Base-by-base conservation (phyloP, 306 rosid genomes). In the Neltuma alba region DNA sequence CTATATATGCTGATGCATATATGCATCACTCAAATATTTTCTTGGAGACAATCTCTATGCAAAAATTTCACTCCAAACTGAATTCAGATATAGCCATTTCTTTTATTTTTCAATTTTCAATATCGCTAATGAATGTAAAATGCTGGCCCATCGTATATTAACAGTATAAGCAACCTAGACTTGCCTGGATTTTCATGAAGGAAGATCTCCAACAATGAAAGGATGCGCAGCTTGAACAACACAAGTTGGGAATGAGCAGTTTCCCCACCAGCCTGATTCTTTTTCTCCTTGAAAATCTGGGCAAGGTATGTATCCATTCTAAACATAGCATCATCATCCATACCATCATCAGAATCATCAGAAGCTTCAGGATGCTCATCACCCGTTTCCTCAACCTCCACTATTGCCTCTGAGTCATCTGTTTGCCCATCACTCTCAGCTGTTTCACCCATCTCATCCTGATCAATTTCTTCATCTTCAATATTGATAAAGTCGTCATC, bases 271-370 rank as follows among this genome's bases (percentile, higher is more conserved):
- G 92, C 83, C 79, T 88, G 94, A 87, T 83, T 90, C 85, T 88
- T 93, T 80, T 81, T 81, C 86, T 90, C 97, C 83, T 92, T 93
- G 80, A 91, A 90, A 18, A 90, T 90, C 85, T 89, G 96, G 40
- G 98, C 94, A 58, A 96, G 89, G 78, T 91, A 90, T 48, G 93
- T 83, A 76, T 95, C 98, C 88, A 93, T 91, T 79, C 92, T 87
- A 78, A 96, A 93, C 99, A 96, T 93, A 44, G 97, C 94, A 87
- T 96, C 99, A 88, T 96, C 99, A 76, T 93, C 98, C 99, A 90
- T 88, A 70, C 96, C 99, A 79, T 92, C 94, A 82, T 95, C 99
- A 74, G 99, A 94, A 76, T 92, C 97, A 85, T 89, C 96, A 21
- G 99, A 91, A 78, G 81, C 87, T 31, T 90, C 98, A 9, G 87